Evolutionary conservation across 2,329 filamentous ascomycete species (phyloP).

Genomic region (Phoma sp.): DNA sequence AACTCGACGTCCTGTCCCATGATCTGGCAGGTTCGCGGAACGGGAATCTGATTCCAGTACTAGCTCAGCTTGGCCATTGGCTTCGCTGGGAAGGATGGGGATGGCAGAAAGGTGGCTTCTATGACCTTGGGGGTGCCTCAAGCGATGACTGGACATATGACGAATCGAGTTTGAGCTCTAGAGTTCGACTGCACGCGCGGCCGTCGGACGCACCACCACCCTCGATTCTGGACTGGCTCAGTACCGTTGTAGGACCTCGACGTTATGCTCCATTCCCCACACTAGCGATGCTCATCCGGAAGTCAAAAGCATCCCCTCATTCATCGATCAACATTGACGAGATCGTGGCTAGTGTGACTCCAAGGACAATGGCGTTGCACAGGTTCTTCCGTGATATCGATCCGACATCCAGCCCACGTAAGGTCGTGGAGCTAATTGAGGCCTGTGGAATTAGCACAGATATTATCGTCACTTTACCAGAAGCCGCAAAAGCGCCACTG

Average conservation of each 20-base stretch:
- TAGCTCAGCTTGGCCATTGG: constrained; percentile 84
- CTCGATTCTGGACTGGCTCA: constrained; percentile 63
- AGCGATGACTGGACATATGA: constrained; percentile 64
- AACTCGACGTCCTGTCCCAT: constrained; percentile 70
- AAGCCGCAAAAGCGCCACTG: constrained; percentile 79
- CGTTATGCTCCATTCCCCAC: constrained; percentile 45
- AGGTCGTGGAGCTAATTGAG: constrained; percentile 77
- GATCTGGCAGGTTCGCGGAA: constrained; percentile 55
- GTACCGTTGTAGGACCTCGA: constrained; percentile 38
- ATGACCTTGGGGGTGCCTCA: constrained; percentile 65
- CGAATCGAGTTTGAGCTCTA: constrained; percentile 49
- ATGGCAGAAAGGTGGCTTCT: constrained; percentile 59
- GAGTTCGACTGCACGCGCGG: constrained; percentile 35
- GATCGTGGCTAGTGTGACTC: constrained; percentile 41
- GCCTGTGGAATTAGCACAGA: constrained; percentile 69
- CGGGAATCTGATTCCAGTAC: constrained; percentile 69
- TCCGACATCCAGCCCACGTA: constrained; percentile 52
- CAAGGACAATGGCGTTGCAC: constrained; percentile 71
- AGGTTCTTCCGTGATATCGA: constrained; percentile 66
- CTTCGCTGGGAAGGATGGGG: constrained; percentile 74
- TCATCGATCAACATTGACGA: constrained; percentile 47
- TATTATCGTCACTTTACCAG: constrained; percentile 82
- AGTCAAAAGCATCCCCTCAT: constrained; percentile 47
- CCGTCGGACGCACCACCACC: constrained; percentile 60
- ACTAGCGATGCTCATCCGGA: constrained; percentile 44